phyloP scores from a whole-genome alignment of 2,329 filamentous ascomycete species.

The Incumbomyces lentus region DNA sequence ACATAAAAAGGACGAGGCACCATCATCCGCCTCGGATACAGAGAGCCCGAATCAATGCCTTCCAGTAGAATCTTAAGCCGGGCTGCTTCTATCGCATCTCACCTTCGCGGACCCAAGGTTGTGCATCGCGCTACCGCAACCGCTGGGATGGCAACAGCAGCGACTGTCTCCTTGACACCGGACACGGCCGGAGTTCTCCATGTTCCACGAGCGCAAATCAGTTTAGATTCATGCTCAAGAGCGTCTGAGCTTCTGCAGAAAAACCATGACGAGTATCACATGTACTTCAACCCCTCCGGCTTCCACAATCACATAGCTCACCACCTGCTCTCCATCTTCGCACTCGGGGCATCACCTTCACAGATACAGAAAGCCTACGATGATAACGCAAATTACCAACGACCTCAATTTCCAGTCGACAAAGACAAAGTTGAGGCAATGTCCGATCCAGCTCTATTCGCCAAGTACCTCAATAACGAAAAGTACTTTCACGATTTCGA shows the following conservation, averaged over 20 bases:
- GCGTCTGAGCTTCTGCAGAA: conserved; percentile 61
- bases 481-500: conserved; percentile 64
- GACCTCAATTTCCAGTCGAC: conserved; percentile 39
- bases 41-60: not conserved
- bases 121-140: not conserved
- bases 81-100: not conserved
- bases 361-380: conserved; percentile 56
- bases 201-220: conserved; percentile 27
- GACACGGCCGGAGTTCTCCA: conserved; percentile 38
- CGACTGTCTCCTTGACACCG: conserved; percentile 35
- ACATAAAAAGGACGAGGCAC: not conserved
- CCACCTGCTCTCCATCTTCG: conserved; percentile 26
- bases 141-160: conserved; percentile 36
- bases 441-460: conserved; percentile 46
- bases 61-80: conserved; percentile 1
- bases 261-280: conserved; percentile 63
- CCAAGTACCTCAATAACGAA: conserved; percentile 51
- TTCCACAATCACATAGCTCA: conserved; percentile 50
- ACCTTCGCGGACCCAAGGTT: not conserved
- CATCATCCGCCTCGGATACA: not conserved
- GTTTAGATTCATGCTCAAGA: conserved; percentile 50
- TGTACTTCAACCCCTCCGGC: conserved; percentile 65
- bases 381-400: conserved; percentile 57
- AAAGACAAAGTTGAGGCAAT: conserved; percentile 46
- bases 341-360: conserved; percentile 52